These are phyloP conservation scores for Fraxinus anomala DNA, from an alignment of 257 asterid species.

Conservation along the genomic window DNA sequence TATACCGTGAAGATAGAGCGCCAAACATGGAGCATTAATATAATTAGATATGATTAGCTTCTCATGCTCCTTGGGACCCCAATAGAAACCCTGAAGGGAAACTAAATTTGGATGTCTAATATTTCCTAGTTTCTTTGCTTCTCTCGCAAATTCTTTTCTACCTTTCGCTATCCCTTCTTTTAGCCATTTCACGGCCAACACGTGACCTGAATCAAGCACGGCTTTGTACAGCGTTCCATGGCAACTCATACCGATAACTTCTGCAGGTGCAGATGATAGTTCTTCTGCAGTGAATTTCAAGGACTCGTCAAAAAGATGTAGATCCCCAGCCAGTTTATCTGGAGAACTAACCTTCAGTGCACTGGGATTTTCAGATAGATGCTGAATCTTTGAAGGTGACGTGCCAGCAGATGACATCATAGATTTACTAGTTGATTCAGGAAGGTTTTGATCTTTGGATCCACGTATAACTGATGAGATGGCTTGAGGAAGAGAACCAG, in stretches of 20 bases:
- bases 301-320: slow-evolving; percentile 65
- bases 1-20: slow-evolving; percentile 68
- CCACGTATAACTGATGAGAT: slow-evolving; percentile 29
- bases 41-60: slow-evolving; percentile 69
- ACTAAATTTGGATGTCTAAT: slow-evolving; percentile 70
- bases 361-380: slow-evolving; percentile 40
- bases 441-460: slow-evolving; percentile 30
- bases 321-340: slow-evolving; percentile 81
- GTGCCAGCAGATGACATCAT: slow-evolving; percentile 37
- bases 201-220: slow-evolving; percentile 54
- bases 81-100: slow-evolving; percentile 74
- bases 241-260: slow-evolving; percentile 79
- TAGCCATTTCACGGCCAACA: slow-evolving; percentile 74
- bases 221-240: slow-evolving; percentile 84
- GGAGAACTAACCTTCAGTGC: slow-evolving; percentile 68
- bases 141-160: slow-evolving; percentile 72
- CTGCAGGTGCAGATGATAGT: slow-evolving; percentile 84
- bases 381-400: slow-evolving; percentile 38
- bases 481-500: slow-evolving; percentile 32
- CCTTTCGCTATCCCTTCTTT: slow-evolving; percentile 82
- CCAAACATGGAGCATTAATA: slow-evolving; percentile 64
- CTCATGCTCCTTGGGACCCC: slow-evolving; percentile 94
- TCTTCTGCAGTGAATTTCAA: slow-evolving; percentile 72
- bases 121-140: slow-evolving; percentile 76
- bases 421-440: slow-evolving; percentile 47